Base-by-base conservation (phyloP, 345 rosid species). In the Durio zibethinus region DNA sequence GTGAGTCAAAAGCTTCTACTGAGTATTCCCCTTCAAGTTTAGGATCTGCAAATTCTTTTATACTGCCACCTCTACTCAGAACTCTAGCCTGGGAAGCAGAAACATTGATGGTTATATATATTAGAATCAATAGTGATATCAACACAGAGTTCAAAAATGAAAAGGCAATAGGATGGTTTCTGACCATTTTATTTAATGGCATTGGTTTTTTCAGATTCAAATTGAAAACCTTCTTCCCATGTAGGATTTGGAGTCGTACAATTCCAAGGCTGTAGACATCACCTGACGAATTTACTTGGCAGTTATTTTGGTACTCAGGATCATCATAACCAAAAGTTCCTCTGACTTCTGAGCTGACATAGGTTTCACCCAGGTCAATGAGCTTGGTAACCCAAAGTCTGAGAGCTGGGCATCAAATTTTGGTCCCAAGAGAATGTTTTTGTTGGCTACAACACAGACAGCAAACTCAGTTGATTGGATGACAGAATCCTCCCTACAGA, bases 211-310 rank as follows among this genome's bases (percentile, higher is more conserved):
- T 77, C 67, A 76, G 65, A 48, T 80, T 79, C 86, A 89, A 68
- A 50, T 87, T 84, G 45, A 89, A 59, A 61, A 89, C 92, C 53
- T 64, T 87, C 81, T 84, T 82, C 57, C 87, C 87, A 0, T 87
- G 85, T 9, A 88, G 82, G 77, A 87, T 83, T 61, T 88, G 91
- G 11, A 84, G 81, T 48, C 86, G 87, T 31, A 87, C 88, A 20
- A 86, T 77, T 36, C 90, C 90, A 54, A 85, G 82, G 79, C 90
- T 86, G 81, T 86, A 87, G 29, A 88, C 87, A 74, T 88, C 87
- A 16, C 87, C 85, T 4, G 82, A 85, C 5, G 91, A 78, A 76
- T 83, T 48, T 10, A 70, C 74, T 70, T 33, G 59, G 16, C 59
- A 59, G 38, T 70, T 50, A 21, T 48, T 70, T 70, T 18, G 60